Base-by-base conservation (phyloP, 23 red algal genomes). In the Gracilaria domingensis region DNA sequence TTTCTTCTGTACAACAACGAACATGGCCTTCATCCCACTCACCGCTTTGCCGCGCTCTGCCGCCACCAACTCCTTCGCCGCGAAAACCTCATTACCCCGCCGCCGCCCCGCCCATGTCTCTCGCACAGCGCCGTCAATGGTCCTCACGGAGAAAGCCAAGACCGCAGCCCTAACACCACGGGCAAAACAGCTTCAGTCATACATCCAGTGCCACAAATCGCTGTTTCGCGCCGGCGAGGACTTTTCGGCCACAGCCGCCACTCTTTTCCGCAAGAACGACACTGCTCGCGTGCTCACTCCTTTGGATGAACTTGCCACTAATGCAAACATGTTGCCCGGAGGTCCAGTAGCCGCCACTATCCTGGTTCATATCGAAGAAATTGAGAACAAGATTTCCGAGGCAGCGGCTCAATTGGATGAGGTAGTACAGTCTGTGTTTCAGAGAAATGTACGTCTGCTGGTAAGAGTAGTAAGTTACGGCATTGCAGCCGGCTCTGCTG, bases 251-350 rank as follows among this genome's bases (percentile, higher is more conserved):
- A 93, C 80, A 5, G 48, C 79, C 4, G 80, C 88, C 38, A 90
- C 92, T 51, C 87, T 94, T 9, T 95, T 90, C 66, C 75, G 89
- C 39, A 98, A 98, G 87, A 93, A 95, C 38, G 96, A 98, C 83
- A 98, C 96, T 11, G 96, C 87, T 29, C 82, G 50, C 12, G 25
- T 57, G 23, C 47, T 92, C 32, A 91, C 91, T 24, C 95, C 95
- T 26, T 34, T 88, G 37, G 95, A 85, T 55, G 95, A 96, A 53
- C 83, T 96, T 28, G 88, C 84, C 21, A 88, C 88, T 9, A 92
- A 96, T 61, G 74, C 74, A 16, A 51, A 87, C 33, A 54, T 88
- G 54, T 50, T 96, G 30, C 95, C 88, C 8, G 95, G 95, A 23
- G 88, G 74, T 12, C 42, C 82, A 0, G 95, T 96, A 14, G 95